phyloP scores from a whole-genome alignment of 352 stramenopile genomes.

The Elongisporangium anandrum region DNA sequence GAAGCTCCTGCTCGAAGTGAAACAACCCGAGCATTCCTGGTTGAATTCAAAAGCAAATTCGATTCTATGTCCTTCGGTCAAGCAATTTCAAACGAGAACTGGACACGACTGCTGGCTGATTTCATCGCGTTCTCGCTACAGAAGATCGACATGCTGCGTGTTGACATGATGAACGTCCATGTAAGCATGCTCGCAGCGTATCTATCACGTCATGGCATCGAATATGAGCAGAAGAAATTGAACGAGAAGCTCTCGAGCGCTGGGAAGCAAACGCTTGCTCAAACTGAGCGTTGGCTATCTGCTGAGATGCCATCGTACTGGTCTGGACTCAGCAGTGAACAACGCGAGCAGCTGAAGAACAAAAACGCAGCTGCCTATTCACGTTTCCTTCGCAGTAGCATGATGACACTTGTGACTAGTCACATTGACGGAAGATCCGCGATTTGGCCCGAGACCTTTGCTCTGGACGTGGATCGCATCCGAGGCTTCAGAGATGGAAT shows the following conservation, averaged over 20 bases:
- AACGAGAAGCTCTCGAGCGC: constrained; percentile 21
- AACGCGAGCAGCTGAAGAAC: constrained; percentile 17
- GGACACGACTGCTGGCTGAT: constrained; percentile 36
- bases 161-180: constrained; percentile 60
- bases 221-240: constrained; percentile 63
- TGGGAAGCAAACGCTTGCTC: constrained; percentile 14
- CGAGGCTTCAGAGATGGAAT: constrained; percentile 47
- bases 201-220: constrained; percentile 47
- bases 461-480: constrained; percentile 48
- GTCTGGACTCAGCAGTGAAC: constrained; percentile 12
- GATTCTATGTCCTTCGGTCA: constrained; percentile 12
- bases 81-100: neutral
- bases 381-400: constrained; percentile 36
- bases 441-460: constrained; percentile 67
- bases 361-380: constrained; percentile 34
- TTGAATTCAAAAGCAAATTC: constrained; percentile 21
- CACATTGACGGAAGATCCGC: constrained; percentile 38
- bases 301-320: constrained; percentile 30
- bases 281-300: constrained; percentile 49
- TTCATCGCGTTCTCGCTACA: constrained; percentile 64
- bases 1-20: constrained; percentile 53
- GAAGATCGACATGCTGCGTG: constrained; percentile 61
- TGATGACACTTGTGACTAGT: constrained; percentile 44
- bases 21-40: constrained; percentile 34
- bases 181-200: constrained; percentile 48